phyloP scores from a whole-genome alignment of 352 stramenopile genomes.

The Pythium vanterpoolii region DNA sequence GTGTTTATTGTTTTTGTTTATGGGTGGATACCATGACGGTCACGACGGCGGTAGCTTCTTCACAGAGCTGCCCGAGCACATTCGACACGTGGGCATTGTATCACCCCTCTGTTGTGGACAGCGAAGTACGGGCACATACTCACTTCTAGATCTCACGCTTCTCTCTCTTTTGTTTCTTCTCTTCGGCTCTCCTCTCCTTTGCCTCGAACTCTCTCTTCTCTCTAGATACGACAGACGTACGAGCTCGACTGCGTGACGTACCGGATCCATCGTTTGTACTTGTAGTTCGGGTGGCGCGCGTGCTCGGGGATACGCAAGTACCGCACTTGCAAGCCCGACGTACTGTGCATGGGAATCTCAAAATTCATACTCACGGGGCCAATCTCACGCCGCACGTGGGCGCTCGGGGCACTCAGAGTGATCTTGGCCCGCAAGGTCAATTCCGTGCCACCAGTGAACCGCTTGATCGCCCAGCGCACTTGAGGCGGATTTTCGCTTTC shows the following conservation, averaged over 20 bases:
- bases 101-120: too few species aligned
- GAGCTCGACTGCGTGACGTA: conserved; percentile 98
- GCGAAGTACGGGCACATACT: too few species aligned
- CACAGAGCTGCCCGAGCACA: too few species aligned
- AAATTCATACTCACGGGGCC: conserved; percentile 98
- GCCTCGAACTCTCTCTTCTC: not conserved
- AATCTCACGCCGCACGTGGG: conserved; percentile 91
- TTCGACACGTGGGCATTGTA: too few species aligned
- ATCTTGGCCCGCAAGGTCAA: conserved; percentile 94
- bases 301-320: conserved; percentile 98
- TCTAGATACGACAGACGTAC: conserved; percentile 96
- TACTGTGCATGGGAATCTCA: conserved; percentile 99
- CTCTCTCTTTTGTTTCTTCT: not conserved
- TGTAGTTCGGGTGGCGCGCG: conserved; percentile 94
- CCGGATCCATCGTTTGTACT: conserved; percentile 98
- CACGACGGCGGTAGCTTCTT: too few species aligned
- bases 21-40: too few species aligned
- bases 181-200: not conserved
- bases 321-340: conserved; percentile 96
- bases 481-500: conserved; percentile 94
- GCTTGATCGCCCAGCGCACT: conserved; percentile 96
- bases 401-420: conserved; percentile 72
- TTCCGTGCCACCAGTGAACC: conserved; percentile 94
- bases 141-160: too few species aligned
- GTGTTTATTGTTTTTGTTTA: too few species aligned